Evolutionary conservation across 2,329 filamentous ascomycete species (phyloP).

Genomic region (Neoascochyta sp.): DNA sequence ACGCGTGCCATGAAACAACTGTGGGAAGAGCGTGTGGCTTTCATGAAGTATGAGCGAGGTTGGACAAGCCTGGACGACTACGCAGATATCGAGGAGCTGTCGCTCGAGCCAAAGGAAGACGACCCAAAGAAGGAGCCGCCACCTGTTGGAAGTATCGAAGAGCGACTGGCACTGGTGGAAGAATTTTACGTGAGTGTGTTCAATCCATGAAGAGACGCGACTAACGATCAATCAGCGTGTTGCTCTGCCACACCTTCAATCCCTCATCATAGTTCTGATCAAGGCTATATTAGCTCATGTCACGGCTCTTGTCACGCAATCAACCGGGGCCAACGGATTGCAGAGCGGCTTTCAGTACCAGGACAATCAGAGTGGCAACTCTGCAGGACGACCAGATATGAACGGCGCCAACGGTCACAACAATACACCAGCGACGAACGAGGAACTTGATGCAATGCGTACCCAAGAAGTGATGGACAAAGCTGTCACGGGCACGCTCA

Average conservation of each 20-base stretch:
- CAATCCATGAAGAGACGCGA: not conserved
- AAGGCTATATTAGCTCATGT: constrained; percentile 86
- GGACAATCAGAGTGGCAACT: constrained; percentile 40
- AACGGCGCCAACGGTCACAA: constrained; percentile 32
- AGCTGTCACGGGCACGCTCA: constrained; percentile 81
- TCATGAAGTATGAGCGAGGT: constrained; percentile 86
- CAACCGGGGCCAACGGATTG: constrained; percentile 47
- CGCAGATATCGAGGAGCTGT: constrained; percentile 43
- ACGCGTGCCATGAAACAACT: constrained; percentile 87
- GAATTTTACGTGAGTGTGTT: constrained; percentile 70
- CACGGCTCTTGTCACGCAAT: constrained; percentile 70
- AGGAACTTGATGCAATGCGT: constrained; percentile 78
- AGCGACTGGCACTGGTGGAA: constrained; percentile 70
- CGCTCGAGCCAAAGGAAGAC: constrained; percentile 34
- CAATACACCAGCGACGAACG: constrained; percentile 42
- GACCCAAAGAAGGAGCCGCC: constrained; percentile 37
- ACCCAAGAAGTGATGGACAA: constrained; percentile 85
- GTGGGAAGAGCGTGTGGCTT: constrained; percentile 89
- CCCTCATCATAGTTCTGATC: constrained; percentile 85
- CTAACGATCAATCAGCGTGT: constrained; percentile 56
- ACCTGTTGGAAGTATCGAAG: constrained; percentile 52
- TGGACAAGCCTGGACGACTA: constrained; percentile 61
- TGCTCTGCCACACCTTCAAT: constrained; percentile 82
- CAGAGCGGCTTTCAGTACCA: constrained; percentile 47
- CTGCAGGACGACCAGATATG: constrained; percentile 27